These are phyloP conservation scores for Anethum foeniculum DNA, from an alignment of 140 eudicot species.

Conservation along the genomic window DNA sequence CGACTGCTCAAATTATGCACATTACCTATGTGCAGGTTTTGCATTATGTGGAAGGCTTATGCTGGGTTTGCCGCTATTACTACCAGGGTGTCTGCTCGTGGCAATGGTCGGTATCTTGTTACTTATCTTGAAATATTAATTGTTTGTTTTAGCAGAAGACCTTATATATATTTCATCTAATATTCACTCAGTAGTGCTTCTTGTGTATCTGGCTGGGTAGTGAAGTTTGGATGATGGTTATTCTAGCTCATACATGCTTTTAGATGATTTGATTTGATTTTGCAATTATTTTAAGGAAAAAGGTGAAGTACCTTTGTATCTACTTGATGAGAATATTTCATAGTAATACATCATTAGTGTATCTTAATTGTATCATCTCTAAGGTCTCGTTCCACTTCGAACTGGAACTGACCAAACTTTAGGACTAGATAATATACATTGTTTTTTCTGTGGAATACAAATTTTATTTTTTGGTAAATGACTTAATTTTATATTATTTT, in stretches of 20 bases:
- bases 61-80: constrained; percentile 96
- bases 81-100: constrained; percentile 98
- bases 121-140: background rate
- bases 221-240: background rate
- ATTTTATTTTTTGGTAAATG: background rate
- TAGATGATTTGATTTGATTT: background rate
- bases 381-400: background rate
- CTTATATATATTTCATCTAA: background rate
- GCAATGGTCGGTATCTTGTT: constrained; percentile 60
- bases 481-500: background rate
- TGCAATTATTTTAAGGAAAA: background rate
- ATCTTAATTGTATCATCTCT: background rate
- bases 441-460: too few relatives aligned
- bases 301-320: background rate
- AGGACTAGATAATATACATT: too few relatives aligned
- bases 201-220: background rate
- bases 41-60: constrained; percentile 92
- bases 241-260: background rate
- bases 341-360: background rate
- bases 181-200: background rate
- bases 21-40: constrained; percentile 56
- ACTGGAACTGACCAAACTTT: background rate
- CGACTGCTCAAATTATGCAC: constrained; percentile 8
- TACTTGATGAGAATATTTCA: background rate
- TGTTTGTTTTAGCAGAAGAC: background rate